Evolutionary conservation across 2,329 filamentous ascomycete species (phyloP), one percentile per base, ranked within the genome.

Genomic region (Fusarium lyarnte): DNA sequence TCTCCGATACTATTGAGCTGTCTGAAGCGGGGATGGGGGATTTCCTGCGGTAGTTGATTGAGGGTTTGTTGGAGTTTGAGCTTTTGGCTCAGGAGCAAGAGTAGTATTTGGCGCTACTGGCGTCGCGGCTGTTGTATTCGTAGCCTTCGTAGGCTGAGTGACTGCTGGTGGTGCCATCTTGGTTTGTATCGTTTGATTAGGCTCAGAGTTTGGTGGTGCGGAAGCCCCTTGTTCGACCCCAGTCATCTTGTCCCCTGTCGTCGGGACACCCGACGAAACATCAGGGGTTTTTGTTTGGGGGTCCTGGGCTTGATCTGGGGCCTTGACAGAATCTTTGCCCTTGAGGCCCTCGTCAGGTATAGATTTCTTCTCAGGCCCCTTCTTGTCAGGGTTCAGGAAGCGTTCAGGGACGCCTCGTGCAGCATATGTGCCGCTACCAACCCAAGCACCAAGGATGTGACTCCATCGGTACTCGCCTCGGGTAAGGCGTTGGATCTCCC

Each of bases 381-480:
- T 77, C 64, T 61, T 76, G 31, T 79, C 70, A 12, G 84, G 84
- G 54, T 86, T 81, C 43, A 87, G 69, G 79, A 97, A 98, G 57
- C 94, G 88, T 64, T 90, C 90, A 1, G 94, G 95, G 29, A 97
- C 95, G 11, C 94, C 95, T 42, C 86, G 87, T 13, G 93, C 93
- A 0, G 93, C 89, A 75, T 82, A 84, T 79, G 84, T 85, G 72
- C 84, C 86, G 73, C 87, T 88, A 1, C 95, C 95, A 8, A 95
- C 91, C 88, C 95, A 99, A 21, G 92, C 93, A 10, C 93, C 94
- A 35, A 97, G 82, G 74, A 96, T 85, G 35, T 86, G 86, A 79
- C 94, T 97, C 93, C 94, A 99, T 64, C 89, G 89, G 80, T 94
- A 95, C 47, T 93, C 90, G 46, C 94, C 92, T 3, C 86, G 88